Conservation (phyloP, 257 asterid genomes). For the Knoxia roxburghii region DNA sequence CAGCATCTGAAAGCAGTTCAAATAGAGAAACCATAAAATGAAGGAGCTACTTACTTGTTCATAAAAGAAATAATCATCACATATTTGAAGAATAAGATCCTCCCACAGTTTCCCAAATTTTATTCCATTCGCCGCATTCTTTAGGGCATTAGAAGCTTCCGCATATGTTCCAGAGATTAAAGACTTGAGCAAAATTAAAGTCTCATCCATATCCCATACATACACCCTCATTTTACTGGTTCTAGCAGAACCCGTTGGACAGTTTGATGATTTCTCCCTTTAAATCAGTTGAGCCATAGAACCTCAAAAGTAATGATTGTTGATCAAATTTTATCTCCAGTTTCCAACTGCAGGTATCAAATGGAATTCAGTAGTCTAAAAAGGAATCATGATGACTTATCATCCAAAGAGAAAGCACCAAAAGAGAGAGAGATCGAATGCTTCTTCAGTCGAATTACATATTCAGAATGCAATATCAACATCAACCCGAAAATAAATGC, state of each 20-base stretch:
- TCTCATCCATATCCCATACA: slow-evolving; percentile 99
- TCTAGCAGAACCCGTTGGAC: slow-evolving; percentile 17
- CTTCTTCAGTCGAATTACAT: background rate
- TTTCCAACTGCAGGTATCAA: background rate
- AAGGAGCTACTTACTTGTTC: slow-evolving; percentile 49
- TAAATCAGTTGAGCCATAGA: background rate
- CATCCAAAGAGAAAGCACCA: background rate
- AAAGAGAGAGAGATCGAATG: background rate
- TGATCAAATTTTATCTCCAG: background rate
- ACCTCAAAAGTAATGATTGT: slow-evolving; percentile 1
- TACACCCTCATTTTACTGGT: slow-evolving; percentile 55
- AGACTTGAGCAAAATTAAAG: slow-evolving; percentile 83
- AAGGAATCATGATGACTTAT: background rate
- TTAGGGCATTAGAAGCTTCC: slow-evolving; percentile 54
- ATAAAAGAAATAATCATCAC: slow-evolving; percentile 80
- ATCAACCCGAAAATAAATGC: background rate
- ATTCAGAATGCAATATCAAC: background rate
- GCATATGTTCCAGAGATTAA: slow-evolving; percentile 70
- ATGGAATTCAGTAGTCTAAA: background rate
- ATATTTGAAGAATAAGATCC: slow-evolving; percentile 69
- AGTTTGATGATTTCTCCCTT: too few relatives aligned
- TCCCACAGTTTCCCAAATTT: slow-evolving; percentile 83
- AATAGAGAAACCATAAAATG: background rate
- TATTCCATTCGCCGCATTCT: slow-evolving; percentile 56
- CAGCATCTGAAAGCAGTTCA: background rate